Conservation (phyloP, 192 early-diverging fungal species). For the Coemansia sp. region DNA sequence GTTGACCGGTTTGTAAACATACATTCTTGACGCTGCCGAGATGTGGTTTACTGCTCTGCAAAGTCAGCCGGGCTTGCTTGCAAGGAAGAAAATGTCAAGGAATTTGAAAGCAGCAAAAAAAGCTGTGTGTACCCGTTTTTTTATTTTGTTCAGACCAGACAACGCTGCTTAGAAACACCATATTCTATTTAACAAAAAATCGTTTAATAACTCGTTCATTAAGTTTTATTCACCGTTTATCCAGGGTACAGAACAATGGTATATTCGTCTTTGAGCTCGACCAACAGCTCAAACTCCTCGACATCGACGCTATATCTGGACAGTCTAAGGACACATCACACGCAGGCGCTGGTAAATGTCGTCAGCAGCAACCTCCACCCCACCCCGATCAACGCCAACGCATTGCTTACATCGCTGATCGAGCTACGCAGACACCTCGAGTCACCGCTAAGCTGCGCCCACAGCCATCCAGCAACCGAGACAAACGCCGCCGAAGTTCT, state of each 20-base stretch:
- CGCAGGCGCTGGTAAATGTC: constrained; percentile 39
- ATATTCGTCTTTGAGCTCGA: constrained; percentile 13
- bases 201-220: not conserved
- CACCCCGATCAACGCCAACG: constrained; percentile 13
- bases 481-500: constrained; percentile 37
- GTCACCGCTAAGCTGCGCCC: constrained; percentile 26
- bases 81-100: not conserved
- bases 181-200: not conserved
- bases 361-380: constrained; percentile 31
- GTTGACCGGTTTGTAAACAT: not conserved
- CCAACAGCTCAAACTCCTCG: constrained; percentile 21
- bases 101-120: no score
- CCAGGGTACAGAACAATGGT: not conserved
- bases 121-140: not conserved
- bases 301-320: constrained; percentile 25
- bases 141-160: not conserved
- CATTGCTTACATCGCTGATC: constrained; percentile 17
- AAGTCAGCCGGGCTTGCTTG: not conserved
- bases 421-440: constrained; percentile 42
- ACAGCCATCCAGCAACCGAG: constrained; percentile 34
- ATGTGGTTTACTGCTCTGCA: not conserved
- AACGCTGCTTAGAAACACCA: not conserved
- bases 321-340: constrained; percentile 36
- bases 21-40: not conserved
- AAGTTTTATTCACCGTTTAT: no score